Conservation (phyloP, 768 basidiomycete genomes). For the Termitomyces sp. region DNA sequence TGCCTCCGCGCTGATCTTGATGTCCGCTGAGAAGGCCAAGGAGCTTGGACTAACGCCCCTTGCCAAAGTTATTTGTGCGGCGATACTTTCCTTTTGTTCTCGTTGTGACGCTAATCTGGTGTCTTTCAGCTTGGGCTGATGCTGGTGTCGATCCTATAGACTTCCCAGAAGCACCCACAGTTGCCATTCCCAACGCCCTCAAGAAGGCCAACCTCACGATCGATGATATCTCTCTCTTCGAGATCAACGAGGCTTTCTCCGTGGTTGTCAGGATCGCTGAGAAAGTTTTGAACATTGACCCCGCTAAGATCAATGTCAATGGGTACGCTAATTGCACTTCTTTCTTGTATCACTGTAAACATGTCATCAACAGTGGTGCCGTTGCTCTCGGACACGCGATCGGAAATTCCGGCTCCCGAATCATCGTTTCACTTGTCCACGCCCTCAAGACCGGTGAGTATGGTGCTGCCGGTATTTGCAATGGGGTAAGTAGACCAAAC, state of each 20-base stretch:
- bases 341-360: constrained; percentile 8
- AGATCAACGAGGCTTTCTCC: constrained; percentile 98
- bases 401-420: constrained; percentile 92
- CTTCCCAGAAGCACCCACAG: constrained; percentile 93
- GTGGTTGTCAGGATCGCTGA: constrained; percentile 89
- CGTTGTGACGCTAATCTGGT: constrained; percentile 8
- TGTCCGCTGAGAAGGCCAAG: constrained; percentile 88
- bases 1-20: constrained; percentile 91
- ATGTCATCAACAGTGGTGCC: constrained; percentile 64
- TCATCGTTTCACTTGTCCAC: constrained; percentile 89
- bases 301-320: constrained; percentile 85
- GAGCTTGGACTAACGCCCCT: constrained; percentile 89
- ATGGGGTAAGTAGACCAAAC: constrained; percentile 63
- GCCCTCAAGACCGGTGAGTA: constrained; percentile 90
- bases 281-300: constrained; percentile 79
- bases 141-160: constrained; percentile 95
- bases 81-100: background rate
- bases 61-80: constrained; percentile 91
- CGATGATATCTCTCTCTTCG: constrained; percentile 86
- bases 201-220: constrained; percentile 78
- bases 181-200: constrained; percentile 85
- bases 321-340: constrained; percentile 46
- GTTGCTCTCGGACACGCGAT: constrained; percentile 96
- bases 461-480: constrained; percentile 95
- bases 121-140: constrained; percentile 81